Conservation (phyloP, 2,329 filamentous ascomycete species). For the Erysiphe neolycopersici region DNA sequence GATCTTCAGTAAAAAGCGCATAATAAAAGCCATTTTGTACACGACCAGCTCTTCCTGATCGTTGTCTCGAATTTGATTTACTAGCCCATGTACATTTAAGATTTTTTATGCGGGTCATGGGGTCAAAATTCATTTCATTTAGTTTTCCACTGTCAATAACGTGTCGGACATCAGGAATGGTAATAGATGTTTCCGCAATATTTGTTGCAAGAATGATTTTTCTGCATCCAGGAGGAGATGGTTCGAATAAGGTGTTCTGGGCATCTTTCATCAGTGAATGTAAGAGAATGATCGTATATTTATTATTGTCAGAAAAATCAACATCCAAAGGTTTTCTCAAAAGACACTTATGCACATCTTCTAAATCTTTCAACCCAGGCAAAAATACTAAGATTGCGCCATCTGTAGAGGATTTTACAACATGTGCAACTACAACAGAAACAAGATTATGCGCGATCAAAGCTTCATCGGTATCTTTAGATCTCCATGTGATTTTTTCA, state of each 20-base stretch:
- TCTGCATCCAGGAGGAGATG: constrained; percentile 45
- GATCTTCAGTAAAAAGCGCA: constrained; percentile 72
- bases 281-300: constrained; percentile 39
- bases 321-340: constrained; percentile 37
- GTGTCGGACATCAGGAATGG: constrained; percentile 81
- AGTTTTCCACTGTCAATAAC: constrained; percentile 86
- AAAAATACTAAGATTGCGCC: constrained; percentile 85
- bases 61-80: constrained; percentile 71
- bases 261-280: constrained; percentile 69
- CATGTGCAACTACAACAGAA: constrained; percentile 68
- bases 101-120: constrained; percentile 66
- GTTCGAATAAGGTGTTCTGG: constrained; percentile 66
- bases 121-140: constrained; percentile 80
- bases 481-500: not conserved
- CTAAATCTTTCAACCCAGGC: constrained; percentile 61
- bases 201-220: constrained; percentile 91
- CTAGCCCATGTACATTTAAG: constrained; percentile 86
- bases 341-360: constrained; percentile 21
- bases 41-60: constrained; percentile 73
- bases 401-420: constrained; percentile 46
- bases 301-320: not conserved
- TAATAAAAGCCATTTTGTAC: constrained; percentile 76
- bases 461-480: not conserved
- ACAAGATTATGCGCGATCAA: constrained; percentile 31
- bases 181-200: constrained; percentile 92